Evolutionary conservation across 257 asterid species (phyloP).

Genomic region (Scutellaria galericulata): DNA sequence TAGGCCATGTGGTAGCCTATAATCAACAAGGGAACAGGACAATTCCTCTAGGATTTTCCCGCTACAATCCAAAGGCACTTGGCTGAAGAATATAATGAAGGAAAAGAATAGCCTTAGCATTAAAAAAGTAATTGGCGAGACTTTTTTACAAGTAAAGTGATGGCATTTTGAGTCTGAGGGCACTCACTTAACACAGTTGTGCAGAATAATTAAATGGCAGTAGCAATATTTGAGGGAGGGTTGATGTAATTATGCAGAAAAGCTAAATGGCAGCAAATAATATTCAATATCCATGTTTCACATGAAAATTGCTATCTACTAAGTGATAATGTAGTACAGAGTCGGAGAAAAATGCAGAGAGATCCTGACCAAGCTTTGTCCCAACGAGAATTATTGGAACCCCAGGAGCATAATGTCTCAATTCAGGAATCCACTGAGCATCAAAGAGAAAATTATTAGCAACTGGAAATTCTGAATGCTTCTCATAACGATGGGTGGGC

Average conservation of each 20-base stretch:
- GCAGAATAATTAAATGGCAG: constrained; percentile 5
- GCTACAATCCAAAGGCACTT: not conserved
- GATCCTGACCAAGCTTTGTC: constrained; percentile 82
- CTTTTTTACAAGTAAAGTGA: not conserved
- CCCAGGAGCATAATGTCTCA: constrained; percentile 93
- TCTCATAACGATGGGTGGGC: not conserved
- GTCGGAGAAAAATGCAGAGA: constrained; percentile 30
- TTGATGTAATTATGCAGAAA: not conserved
- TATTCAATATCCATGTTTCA: constrained; percentile 3
- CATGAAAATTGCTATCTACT: not conserved
- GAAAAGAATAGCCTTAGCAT: not conserved
- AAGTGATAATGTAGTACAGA: not conserved
- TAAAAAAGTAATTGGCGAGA: not conserved
- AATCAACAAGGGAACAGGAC: not conserved
- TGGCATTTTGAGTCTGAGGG: constrained; percentile 3
- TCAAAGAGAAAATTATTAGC: constrained; percentile 36
- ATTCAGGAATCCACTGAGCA: constrained; percentile 91
- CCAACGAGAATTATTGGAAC: constrained; percentile 94
- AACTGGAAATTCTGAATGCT: constrained; percentile 17
- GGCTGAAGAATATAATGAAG: constrained; percentile 1
- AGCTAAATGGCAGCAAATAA: not conserved
- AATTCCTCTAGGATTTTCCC: not conserved
- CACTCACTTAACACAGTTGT: not conserved
- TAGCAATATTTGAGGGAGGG: not conserved
- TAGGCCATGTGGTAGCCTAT: not conserved